Evolutionary conservation across 352 stramenopile species (phyloP), one percentile per base, ranked within the genome.

Genomic region (Phytopythium aichiense): DNA sequence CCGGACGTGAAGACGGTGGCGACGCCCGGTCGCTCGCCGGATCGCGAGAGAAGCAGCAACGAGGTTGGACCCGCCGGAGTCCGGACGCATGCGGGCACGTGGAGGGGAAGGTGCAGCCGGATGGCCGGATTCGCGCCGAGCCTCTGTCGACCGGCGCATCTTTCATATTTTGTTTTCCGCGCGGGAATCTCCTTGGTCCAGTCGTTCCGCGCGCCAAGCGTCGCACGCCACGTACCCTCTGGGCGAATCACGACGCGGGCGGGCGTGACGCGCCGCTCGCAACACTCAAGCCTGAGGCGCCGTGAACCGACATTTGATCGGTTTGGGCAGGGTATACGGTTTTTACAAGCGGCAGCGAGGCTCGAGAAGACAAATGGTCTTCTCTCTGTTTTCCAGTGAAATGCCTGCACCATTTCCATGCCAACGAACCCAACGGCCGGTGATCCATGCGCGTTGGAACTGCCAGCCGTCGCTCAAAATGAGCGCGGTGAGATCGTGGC

Each of bases 161-260:
- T 53, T 30, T 53, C 46, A 53, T n/a, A 53, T 18, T 53, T 53
- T 53, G 46, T 53, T 53, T 53, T 35, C 46, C 23, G 46, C 2
- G 4, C 18, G 20, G 7, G 42, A 48, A 53, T 60, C 54, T 37
- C 16, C 25, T 40, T 30, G n/a, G 54, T 50, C 54, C 54, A 60
- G 54, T 60, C 54, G 38, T 60, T 60, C 15, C 16, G 48, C 1
- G 30, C 50, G 20, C 35, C 35, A 60, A 60, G 16, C 54, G 54
- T 60, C 54, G 54, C 54, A 60, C 54, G 54, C 54, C 54, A 60
- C 54, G 54, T 60, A 60, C 54, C 54, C 54, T 49, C 38, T 50
- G 54, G 37, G 37, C 38, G 22, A 60, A 60, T 60, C 54, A 49
- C 25, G 38, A 51, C 35, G 54, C 54, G 23, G 20, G n/a, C 12